Percentiles rank a stretch among this genome's conserved stretches.
These are phyloP conservation scores for Penicillium psychrofluorescens DNA, from an alignment of 495 filamentous ascomycete species.

Conservation along the genomic window DNA sequence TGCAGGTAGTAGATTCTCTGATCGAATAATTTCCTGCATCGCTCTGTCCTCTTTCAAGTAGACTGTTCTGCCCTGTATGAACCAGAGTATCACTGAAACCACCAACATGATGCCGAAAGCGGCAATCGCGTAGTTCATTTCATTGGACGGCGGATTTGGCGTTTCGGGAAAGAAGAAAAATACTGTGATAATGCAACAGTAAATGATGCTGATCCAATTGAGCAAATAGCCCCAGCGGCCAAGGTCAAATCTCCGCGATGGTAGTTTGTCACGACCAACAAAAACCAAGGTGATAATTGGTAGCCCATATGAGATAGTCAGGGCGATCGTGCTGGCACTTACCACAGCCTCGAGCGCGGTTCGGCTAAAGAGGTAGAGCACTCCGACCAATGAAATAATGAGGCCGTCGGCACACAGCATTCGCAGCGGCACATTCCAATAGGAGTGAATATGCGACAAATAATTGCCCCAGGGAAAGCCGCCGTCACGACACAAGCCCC, in stretches of 20 bases:
- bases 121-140: slow-evolving; percentile 43
- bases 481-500: slow-evolving; percentile 49
- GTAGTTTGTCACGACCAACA: slow-evolving; percentile 34
- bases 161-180: slow-evolving; percentile 39
- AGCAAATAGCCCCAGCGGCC: slow-evolving; percentile 21
- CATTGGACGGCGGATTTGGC: slow-evolving; percentile 28
- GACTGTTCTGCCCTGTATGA: slow-evolving; percentile 23
- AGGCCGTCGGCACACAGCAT: slow-evolving; percentile 36
- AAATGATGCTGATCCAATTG: slow-evolving; percentile 34
- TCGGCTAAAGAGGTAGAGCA: slow-evolving; percentile 36
- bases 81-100: slow-evolving; percentile 35
- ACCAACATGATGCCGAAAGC: slow-evolving; percentile 42
- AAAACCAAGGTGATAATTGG: slow-evolving; percentile 31
- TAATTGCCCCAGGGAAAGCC: slow-evolving; percentile 39
- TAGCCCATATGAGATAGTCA: slow-evolving; percentile 39
- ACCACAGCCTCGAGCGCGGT: slow-evolving; percentile 38
- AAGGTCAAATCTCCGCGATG: slow-evolving; percentile 27
- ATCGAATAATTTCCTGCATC: slow-evolving; percentile 26
- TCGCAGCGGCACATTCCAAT: slow-evolving; percentile 30
- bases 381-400: slow-evolving; percentile 31
- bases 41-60: slow-evolving; percentile 33
- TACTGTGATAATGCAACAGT: slow-evolving; percentile 33
- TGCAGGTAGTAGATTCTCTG: slow-evolving; percentile 6
- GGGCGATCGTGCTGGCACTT: slow-evolving; percentile 38
- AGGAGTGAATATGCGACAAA: slow-evolving; percentile 24